phyloP scores from a whole-genome alignment of 805 yeast genomes.

The Dipodascus geniculatus region DNA sequence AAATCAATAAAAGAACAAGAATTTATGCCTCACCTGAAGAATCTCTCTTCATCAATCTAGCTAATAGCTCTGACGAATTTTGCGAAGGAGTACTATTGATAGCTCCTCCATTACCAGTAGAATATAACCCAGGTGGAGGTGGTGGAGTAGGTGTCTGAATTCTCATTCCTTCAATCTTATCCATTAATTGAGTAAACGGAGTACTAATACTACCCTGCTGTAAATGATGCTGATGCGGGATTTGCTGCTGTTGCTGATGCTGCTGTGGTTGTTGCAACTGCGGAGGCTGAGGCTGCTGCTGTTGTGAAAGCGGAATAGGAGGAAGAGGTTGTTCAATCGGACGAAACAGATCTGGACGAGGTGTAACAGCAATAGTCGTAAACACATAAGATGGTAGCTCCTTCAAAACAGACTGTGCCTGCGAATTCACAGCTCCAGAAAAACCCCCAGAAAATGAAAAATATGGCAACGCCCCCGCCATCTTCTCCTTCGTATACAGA shows the following conservation, averaged over 20 bases:
- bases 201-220: not conserved
- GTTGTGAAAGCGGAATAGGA: not conserved
- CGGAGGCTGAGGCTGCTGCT: not conserved
- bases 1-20: not conserved
- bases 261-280: not conserved
- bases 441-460: not conserved
- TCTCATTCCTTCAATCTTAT: not conserved
- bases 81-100: not conserved
- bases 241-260: not conserved
- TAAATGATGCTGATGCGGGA: not conserved
- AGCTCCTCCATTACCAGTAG: not conserved
- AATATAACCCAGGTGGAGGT: not conserved
- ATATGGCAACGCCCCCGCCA: not conserved
- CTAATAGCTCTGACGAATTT: not conserved
- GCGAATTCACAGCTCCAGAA: not conserved
- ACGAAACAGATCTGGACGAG: not conserved
- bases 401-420: not conserved
- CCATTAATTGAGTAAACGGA: not conserved
- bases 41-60: not conserved
- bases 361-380: not conserved
- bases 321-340: not conserved
- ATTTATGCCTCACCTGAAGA: constrained; percentile 1
- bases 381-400: constrained; percentile 1
- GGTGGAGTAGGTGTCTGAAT: constrained; percentile 1
- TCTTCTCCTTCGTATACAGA: not conserved